A percentile compares a stretch with the other conserved stretches of the same genome.
Evolutionary conservation across 257 asterid genomes (phyloP).

Genomic region (Gentiana straminea): DNA sequence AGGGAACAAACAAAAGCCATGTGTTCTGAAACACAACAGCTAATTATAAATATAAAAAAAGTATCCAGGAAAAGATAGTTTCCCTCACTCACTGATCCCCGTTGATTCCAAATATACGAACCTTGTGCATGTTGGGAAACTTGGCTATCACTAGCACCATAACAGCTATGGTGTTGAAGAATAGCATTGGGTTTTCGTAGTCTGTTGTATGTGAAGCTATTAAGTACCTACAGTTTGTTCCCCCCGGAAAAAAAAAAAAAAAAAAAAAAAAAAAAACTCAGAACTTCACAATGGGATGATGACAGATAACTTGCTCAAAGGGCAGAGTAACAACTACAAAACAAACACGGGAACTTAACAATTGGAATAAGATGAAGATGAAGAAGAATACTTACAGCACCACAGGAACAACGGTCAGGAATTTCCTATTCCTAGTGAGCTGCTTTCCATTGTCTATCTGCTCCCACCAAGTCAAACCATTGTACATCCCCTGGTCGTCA

Average conservation of each 20-base stretch:
- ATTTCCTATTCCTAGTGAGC: constrained; percentile 88
- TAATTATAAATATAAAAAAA: neutral
- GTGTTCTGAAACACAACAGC: constrained; percentile 7
- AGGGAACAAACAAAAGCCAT: neutral
- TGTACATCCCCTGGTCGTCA: constrained; percentile 90
- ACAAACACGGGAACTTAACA: neutral
- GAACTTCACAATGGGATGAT: no score
- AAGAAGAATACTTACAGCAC: constrained; percentile 55
- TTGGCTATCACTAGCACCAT: constrained; percentile 64
- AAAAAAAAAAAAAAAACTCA: no score
- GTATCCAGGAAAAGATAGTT: neutral
- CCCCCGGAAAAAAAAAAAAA: no score
- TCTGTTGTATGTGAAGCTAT: constrained; percentile 87
- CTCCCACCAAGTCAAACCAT: constrained; percentile 92
- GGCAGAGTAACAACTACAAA: neutral
- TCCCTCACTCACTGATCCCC: constrained; percentile 43
- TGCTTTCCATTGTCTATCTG: constrained; percentile 86
- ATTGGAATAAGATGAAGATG: no score
- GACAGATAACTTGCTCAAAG: no score
- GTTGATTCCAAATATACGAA: constrained; percentile 77
- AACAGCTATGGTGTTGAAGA: constrained; percentile 69
- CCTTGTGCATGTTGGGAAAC: constrained; percentile 92
- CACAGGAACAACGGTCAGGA: constrained; percentile 81
- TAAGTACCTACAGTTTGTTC: constrained; percentile 44
- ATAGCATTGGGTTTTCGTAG: constrained; percentile 73